Base-by-base conservation (phyloP, 1,284 basidiomycete genomes). In the Trametes versicolor region DNA sequence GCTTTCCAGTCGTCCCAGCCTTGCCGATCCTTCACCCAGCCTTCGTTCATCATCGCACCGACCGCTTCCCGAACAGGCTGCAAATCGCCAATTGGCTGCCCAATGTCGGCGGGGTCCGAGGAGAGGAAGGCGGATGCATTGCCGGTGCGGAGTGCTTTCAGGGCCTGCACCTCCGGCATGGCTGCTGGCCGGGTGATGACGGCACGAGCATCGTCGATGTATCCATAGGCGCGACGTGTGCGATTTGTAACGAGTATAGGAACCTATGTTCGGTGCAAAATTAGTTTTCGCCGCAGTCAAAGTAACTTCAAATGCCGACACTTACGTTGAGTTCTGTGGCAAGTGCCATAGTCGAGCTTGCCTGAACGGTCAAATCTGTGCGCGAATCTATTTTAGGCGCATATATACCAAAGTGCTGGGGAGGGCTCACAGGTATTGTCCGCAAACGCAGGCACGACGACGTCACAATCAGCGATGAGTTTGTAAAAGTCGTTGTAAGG, bases 311-410 rank as follows among this genome's bases (percentile, higher is more conserved):
- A 2, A 17, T 7, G 19, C 7, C 25, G 15, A 25, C 4, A 60
- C 75, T 45, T 58, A 79, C 78, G 68, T 77, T 70, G 52, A 77
- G 76, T 67, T 80, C 74, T 1, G 77, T 68, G 32, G 78, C 76
- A 72, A 81, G 75, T 0, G 74, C 76, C 27, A 80, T 73, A 0
- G 79, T 80, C 27, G 79, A 80, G 62, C 79, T 81, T 21, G 79
- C 78, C 58, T 79, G 78, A n/a, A 63, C 60, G 12, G 74, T 74
- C 53, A 75, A 78, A 67, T 79, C 72, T 72, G 53, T 9, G 17
- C 0, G 10, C 2, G 25, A 27, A 12, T 4, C 15, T 25, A 23
- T 4, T 17, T 13, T 17, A 17, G 10, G 1, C 13, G 15, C 23
- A 29, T 49, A 25, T 13, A 21, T 48, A 43, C 32, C 15, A 15